phyloP scores from a whole-genome alignment of 352 stramenopile genomes.

The Pythium grandisporangium region DNA sequence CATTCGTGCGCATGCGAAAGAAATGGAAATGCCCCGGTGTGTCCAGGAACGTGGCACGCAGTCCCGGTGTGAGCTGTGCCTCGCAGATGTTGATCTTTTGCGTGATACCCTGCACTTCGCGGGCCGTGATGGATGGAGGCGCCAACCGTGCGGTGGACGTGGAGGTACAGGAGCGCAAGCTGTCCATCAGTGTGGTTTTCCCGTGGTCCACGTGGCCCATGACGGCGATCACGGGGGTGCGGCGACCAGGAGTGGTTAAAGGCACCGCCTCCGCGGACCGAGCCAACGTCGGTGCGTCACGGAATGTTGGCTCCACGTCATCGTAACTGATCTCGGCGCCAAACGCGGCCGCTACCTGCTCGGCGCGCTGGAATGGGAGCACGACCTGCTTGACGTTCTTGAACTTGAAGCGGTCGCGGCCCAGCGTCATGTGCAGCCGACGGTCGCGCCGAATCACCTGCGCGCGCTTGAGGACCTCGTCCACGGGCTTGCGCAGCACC shows the following conservation, averaged over 20 bases:
- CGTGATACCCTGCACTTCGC: constrained; percentile 98
- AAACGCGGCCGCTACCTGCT: constrained; percentile 42
- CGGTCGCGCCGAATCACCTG: constrained; percentile 44
- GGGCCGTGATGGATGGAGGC: constrained; percentile 91
- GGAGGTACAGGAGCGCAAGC: constrained; percentile 78
- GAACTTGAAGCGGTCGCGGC: constrained; percentile 44
- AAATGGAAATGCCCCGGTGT: constrained; percentile 99
- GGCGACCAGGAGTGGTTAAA: constrained; percentile 14
- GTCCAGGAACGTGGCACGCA: constrained; percentile 95
- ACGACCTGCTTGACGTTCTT: constrained; percentile 71
- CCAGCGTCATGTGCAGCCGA: constrained; percentile 43
- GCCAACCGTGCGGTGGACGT: too few relatives aligned
- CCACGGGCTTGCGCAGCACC: constrained; percentile 42
- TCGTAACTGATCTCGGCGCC: constrained; percentile 36
- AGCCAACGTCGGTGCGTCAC: too few relatives aligned
- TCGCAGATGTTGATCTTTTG: constrained; percentile 98
- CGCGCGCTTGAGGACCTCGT: constrained; percentile 63
- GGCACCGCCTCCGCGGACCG: too few relatives aligned
- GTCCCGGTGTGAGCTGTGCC: constrained; percentile 72
- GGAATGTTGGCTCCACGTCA: constrained; percentile 45
- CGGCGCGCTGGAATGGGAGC: constrained; percentile 50
- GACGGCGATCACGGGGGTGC: constrained; percentile 96
- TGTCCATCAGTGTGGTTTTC: constrained; percentile 99
- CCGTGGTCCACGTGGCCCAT: constrained; percentile 99
- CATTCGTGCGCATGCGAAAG: constrained; percentile 95